Evolutionary conservation across 139 green algal species (phyloP).

Genomic region (Deuterostichococcus epilithicus): DNA sequence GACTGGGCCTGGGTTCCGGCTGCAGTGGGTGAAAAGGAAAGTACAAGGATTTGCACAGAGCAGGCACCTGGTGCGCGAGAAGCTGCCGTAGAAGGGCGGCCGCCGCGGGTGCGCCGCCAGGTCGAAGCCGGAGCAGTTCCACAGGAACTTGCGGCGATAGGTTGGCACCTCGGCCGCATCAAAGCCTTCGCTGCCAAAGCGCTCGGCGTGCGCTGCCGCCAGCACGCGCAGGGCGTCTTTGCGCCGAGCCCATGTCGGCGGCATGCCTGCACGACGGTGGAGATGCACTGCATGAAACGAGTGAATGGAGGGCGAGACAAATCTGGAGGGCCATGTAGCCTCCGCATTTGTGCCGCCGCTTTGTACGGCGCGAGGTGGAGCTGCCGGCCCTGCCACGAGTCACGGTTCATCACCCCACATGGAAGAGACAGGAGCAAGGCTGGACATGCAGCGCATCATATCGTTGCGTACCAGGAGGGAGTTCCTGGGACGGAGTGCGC

Average conservation of each 20-base stretch:
- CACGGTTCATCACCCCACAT: too few relatives aligned
- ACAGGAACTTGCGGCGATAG: conserved; percentile 62
- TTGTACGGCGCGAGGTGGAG: too few relatives aligned
- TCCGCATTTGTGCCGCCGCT: too few relatives aligned
- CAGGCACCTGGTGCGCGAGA: conserved; percentile 29
- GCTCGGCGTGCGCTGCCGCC: neutral
- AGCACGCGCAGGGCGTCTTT: conserved; percentile 6
- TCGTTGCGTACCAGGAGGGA: too few relatives aligned
- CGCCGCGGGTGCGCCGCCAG: conserved; percentile 5
- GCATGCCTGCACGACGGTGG: conserved; percentile 37
- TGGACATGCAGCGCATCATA: conserved; percentile 9
- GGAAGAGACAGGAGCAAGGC: neutral
- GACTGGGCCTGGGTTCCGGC: too few relatives aligned
- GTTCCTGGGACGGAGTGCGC: neutral
- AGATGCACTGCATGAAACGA: neutral
- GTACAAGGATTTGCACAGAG: too few relatives aligned
- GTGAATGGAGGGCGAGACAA: too few relatives aligned
- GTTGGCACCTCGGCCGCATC: conserved; percentile 17
- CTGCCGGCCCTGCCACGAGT: too few relatives aligned
- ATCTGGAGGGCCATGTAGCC: too few relatives aligned
- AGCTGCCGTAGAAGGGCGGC: conserved; percentile 61
- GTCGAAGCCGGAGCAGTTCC: conserved; percentile 22
- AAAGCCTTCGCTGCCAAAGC: conserved; percentile 1
- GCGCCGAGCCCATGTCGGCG: conserved; percentile 51
- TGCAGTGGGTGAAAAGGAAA: too few relatives aligned